Evolutionary conservation across 805 yeast genomes (phyloP), one percentile per base, ranked within the genome.

Genomic region (Pichia insulana): DNA sequence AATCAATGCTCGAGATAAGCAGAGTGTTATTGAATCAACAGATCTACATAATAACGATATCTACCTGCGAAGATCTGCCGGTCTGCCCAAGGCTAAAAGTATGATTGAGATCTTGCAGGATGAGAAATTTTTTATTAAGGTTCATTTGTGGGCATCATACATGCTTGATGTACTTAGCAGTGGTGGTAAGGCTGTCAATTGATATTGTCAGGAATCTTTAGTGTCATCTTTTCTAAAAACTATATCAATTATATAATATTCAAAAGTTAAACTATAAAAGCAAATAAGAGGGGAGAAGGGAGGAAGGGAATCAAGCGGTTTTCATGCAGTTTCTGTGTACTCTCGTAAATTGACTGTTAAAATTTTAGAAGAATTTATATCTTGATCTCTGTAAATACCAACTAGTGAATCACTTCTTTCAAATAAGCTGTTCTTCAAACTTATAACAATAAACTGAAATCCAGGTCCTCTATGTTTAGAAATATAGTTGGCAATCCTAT

Each of bases 391-490:
- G 65, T 85, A 89, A 39, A 92, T 89, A 27, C 98, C 98, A 5
- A 92, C 95, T 44, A 92, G 68, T 0, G 96, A 80, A 56, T 87
- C 95, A 7, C 96, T 84, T 53, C 78, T 78, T 56, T 89, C 96
- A 61, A 83, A 92, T 55, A 92, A 68, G 2, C 85, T 75, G 54
- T 83, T 87, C 63, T 90, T 92, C 61, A 92, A 73, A 35, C 95
- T 83, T 47, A 92, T 92, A 36, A 92, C 96, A 59, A 92, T 87
- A 54, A 90, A 87, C 57, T 92, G 98, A 59, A 86, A 78, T 34
- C 76, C 71, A 2, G 87, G 83, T 20, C 86, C 82, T 2, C 90
- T 79, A 52, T 83, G 79, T 46, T 73, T 74, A 39, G 72, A 72
- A 46, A 92, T 86, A 57, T 89, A 92, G 45, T 77, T 78, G n/a